phyloP scores from a whole-genome alignment of 2,329 filamentous ascomycete species.

The Hypoxylon sp. region DNA sequence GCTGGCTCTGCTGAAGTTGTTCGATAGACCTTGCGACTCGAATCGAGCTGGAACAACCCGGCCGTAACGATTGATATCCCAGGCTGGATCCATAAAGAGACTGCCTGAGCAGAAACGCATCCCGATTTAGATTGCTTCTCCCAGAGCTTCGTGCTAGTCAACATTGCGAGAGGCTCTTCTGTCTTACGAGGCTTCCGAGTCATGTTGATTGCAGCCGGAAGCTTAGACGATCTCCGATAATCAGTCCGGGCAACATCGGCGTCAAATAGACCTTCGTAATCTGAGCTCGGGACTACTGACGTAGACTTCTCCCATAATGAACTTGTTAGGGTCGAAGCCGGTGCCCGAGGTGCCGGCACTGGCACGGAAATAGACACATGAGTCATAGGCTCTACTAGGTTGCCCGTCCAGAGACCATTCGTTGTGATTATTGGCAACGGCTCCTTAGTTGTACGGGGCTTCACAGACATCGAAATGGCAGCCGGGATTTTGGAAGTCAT shows the following conservation, averaged over 20 bases:
- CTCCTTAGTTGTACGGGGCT: slow-evolving; percentile 42
- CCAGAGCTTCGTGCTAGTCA: slow-evolving; percentile 44
- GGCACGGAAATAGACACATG: slow-evolving; percentile 49
- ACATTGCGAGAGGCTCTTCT: slow-evolving; percentile 22
- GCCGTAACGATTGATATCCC: neutral
- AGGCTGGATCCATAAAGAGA: slow-evolving; percentile 40
- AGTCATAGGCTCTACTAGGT: slow-evolving; percentile 36
- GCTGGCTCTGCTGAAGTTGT: slow-evolving; percentile 52
- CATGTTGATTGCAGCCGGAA: slow-evolving; percentile 35
- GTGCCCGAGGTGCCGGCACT: slow-evolving; percentile 2
- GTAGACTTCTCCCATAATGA: slow-evolving; percentile 41
- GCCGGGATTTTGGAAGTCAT: slow-evolving; percentile 51
- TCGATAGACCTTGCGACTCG: slow-evolving; percentile 49
- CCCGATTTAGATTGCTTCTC: slow-evolving; percentile 5
- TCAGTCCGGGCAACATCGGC: slow-evolving; percentile 22
- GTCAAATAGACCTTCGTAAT: slow-evolving; percentile 36
- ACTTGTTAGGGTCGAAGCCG: slow-evolving; percentile 33
- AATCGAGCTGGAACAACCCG: slow-evolving; percentile 52
- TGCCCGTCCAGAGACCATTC: slow-evolving; percentile 44
- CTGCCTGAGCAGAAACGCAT: slow-evolving; percentile 2
- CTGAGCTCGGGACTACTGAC: neutral
- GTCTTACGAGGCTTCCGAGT: slow-evolving; percentile 29
- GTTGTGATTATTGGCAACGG: slow-evolving; percentile 33
- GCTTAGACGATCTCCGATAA: slow-evolving; percentile 40
- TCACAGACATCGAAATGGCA: slow-evolving; percentile 50